These are phyloP conservation scores for Dioscorea zingiberensis DNA, from an alignment of 106 monocot genomes.

Conservation along the genomic window DNA sequence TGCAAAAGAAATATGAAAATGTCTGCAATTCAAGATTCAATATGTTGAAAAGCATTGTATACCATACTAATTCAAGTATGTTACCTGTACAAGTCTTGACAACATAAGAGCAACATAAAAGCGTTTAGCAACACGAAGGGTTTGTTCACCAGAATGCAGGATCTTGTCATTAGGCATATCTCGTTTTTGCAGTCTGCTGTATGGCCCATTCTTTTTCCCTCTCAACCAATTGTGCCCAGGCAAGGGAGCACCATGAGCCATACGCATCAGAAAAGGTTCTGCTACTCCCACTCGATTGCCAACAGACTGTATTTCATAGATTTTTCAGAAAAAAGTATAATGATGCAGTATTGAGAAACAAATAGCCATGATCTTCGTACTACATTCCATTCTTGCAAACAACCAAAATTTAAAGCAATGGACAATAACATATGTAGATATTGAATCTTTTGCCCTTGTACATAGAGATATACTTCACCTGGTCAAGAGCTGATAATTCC, in stretches of 20 bases:
- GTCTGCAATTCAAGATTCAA: too few relatives aligned
- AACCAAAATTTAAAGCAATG: too few relatives aligned
- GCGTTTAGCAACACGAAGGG: constrained; percentile 72
- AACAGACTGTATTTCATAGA: constrained; percentile 62
- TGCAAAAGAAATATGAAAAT: too few relatives aligned
- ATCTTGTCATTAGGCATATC: constrained; percentile 11
- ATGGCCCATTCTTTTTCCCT: constrained; percentile 27
- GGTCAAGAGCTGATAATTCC: constrained; percentile 80
- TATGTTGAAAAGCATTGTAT: too few relatives aligned
- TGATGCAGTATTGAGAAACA: too few relatives aligned
- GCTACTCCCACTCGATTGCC: constrained; percentile 86
- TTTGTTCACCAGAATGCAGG: constrained; percentile 38
- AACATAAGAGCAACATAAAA: constrained; percentile 97
- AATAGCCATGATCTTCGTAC: too few relatives aligned
- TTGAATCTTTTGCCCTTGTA: too few relatives aligned
- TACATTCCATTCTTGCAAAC: too few relatives aligned
- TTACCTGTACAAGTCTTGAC: constrained; percentile 92
- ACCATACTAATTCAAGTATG: too few relatives aligned
- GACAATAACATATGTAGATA: too few relatives aligned
- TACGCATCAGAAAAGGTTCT: constrained; percentile 95
- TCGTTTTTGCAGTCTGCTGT: constrained; percentile 14
- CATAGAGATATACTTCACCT: constrained; percentile 28
- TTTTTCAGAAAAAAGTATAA: neutral
- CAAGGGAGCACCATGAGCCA: constrained; percentile 90
- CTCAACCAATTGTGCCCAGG: constrained; percentile 34